phyloP scores from a whole-genome alignment of 23 red algal species.

The Gracilaria caudata region DNA sequence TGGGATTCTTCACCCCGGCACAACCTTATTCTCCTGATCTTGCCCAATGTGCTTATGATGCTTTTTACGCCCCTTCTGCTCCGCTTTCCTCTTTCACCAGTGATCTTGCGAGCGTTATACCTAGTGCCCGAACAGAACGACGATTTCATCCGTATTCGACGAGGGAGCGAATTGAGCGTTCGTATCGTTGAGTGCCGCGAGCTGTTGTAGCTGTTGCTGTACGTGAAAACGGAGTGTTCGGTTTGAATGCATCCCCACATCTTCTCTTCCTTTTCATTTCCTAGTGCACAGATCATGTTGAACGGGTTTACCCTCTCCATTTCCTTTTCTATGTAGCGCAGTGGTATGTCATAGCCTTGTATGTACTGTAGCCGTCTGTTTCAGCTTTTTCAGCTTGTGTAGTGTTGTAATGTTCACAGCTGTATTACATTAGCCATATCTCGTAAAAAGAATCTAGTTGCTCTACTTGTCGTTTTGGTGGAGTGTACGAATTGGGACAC shows the following conservation, averaged over 20 bases:
- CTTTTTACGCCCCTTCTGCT: conserved; percentile 30
- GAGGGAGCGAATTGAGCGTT: conserved; percentile 52
- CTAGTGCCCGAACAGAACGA: conserved; percentile 39
- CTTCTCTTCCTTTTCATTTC: background rate
- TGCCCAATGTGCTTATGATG: conserved; percentile 61
- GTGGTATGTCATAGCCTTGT: conserved; percentile 19
- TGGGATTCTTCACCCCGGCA: conserved; percentile 60
- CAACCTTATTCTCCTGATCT: conserved; percentile 56
- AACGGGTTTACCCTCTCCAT: conserved; percentile 26
- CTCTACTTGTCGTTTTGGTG: background rate
- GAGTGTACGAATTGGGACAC: background rate
- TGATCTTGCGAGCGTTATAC: conserved; percentile 27
- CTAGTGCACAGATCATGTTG: conserved; percentile 17
- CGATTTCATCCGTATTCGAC: conserved; percentile 63
- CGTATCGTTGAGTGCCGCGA: conserved; percentile 34
- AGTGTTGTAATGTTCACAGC: conserved; percentile 33
- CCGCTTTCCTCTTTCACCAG: conserved; percentile 26
- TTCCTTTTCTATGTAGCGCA: background rate
- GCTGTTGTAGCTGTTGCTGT: background rate
- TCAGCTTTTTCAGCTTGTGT: conserved; percentile 1
- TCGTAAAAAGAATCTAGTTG: conserved; percentile 9
- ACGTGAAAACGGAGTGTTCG: background rate
- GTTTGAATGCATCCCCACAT: background rate
- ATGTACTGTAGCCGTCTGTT: conserved; percentile 24
- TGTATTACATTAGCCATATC: background rate